Evolutionary conservation across 495 filamentous ascomycete genomes (phyloP).

Genomic region (Annulohypoxylon maeteangense): DNA sequence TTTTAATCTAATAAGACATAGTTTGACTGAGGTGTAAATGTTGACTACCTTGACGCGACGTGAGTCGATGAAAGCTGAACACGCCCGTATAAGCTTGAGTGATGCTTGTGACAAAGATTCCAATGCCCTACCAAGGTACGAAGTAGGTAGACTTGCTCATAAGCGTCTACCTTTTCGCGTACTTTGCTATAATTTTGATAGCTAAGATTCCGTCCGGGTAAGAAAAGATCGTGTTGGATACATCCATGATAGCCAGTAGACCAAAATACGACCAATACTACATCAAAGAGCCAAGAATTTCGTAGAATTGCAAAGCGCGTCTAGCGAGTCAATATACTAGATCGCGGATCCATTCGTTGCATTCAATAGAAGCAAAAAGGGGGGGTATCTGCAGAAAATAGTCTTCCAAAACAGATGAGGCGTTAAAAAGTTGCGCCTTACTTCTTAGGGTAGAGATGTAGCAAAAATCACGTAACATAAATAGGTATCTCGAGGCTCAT

Average conservation of each 20-base stretch:
- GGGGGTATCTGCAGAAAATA: slow-evolving; percentile 30
- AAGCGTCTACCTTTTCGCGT: too few species aligned
- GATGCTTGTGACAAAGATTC: too few species aligned
- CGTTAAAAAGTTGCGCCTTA: slow-evolving; percentile 17
- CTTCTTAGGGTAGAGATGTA: slow-evolving; percentile 17
- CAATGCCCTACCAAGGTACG: too few species aligned
- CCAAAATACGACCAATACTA: background rate
- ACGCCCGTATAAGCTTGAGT: too few species aligned
- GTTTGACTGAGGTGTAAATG: too few species aligned
- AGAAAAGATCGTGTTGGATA: too few species aligned
- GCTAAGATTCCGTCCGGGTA: too few species aligned
- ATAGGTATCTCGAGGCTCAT: slow-evolving; percentile 43
- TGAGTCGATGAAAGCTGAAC: too few species aligned
- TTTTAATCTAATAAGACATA: too few species aligned
- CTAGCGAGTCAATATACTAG: slow-evolving; percentile 16
- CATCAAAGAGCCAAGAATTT: slow-evolving; percentile 4
- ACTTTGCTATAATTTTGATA: too few species aligned
- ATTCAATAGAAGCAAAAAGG: slow-evolving; percentile 31
- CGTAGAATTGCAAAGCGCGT: slow-evolving; percentile 13
- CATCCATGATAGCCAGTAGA: background rate
- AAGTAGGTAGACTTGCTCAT: too few species aligned
- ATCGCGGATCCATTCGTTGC: slow-evolving; percentile 31
- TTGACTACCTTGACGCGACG: too few species aligned
- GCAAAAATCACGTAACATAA: slow-evolving; percentile 27
- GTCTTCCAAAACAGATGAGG: slow-evolving; percentile 12